Conservation (phyloP, 2,329 filamentous ascomycete species). For the Pseudomassariella vexata region DNA sequence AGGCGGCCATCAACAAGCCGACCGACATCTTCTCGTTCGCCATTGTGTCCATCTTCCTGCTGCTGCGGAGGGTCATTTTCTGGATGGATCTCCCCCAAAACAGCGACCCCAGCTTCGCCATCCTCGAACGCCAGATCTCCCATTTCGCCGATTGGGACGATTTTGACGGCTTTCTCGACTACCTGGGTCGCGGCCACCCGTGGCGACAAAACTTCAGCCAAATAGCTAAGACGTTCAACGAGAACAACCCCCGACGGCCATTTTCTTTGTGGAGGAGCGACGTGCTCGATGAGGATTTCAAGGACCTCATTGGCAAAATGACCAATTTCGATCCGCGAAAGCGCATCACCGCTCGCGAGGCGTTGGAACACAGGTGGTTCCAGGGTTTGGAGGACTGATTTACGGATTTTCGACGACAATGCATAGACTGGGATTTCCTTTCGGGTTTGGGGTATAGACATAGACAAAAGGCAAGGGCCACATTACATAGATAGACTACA, state of each 20-base stretch:
- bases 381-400: conserved; percentile 12
- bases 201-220: conserved; percentile 31
- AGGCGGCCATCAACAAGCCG: conserved; percentile 28
- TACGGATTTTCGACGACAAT: too few species aligned
- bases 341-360: conserved; percentile 32
- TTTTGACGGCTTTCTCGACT: conserved; percentile 32
- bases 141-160: conserved; percentile 38
- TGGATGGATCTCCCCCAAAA: conserved; percentile 26
- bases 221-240: conserved; percentile 31
- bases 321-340: conserved; percentile 32
- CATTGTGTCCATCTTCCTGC: conserved; percentile 38
- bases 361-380: conserved; percentile 28
- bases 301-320: conserved; percentile 31
- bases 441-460: too few species aligned
- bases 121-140: conserved; percentile 39
- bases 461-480: too few species aligned
- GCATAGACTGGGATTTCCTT: too few species aligned
- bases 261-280: conserved; percentile 33
- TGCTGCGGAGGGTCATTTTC: conserved; percentile 34
- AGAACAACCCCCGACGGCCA: conserved; percentile 34
- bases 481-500: too few species aligned
- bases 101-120: conserved; percentile 29
- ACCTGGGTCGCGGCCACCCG: conserved; percentile 32
- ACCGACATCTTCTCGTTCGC: conserved; percentile 39
- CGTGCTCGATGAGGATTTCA: conserved; percentile 30